Evolutionary conservation across 805 yeast species (phyloP).

Genomic region (Wickerhamiella domercqiae): DNA sequence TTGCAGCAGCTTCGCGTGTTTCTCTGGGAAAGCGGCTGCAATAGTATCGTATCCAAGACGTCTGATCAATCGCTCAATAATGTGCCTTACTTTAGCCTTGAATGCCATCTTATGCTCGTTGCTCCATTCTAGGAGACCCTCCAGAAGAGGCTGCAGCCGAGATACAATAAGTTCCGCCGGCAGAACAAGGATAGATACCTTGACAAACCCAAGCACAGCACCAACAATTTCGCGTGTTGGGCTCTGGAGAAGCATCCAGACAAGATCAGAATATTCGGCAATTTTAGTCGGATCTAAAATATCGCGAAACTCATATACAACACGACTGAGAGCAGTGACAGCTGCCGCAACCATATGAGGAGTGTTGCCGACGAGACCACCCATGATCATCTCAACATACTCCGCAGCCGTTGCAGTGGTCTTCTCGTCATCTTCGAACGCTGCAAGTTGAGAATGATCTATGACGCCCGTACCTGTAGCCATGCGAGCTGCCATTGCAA

Average conservation of each 20-base stretch:
- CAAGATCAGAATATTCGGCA: constrained; percentile 66
- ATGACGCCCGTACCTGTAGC: constrained; percentile 32
- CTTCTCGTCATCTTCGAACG: constrained; percentile 47
- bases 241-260: constrained; percentile 79
- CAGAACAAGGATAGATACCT: constrained; percentile 68
- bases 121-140: constrained; percentile 76
- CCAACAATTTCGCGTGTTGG: constrained; percentile 88
- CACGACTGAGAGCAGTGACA: constrained; percentile 74
- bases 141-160: constrained; percentile 48
- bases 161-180: constrained; percentile 62
- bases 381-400: constrained; percentile 83
- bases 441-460: constrained; percentile 49
- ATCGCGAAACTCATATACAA: constrained; percentile 72
- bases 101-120: constrained; percentile 94
- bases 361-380: constrained; percentile 87
- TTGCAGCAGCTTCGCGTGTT: constrained; percentile 64
- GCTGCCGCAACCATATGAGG: constrained; percentile 97
- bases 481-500: constrained; percentile 72
- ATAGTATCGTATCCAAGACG: constrained; percentile 81
- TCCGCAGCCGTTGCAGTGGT: constrained; percentile 59
- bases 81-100: constrained; percentile 82
- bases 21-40: constrained; percentile 76
- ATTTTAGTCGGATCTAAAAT: constrained; percentile 44
- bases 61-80: constrained; percentile 78
- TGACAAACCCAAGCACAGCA: constrained; percentile 85